These are phyloP conservation scores for Ochromonadaceae sp. DNA, from an alignment of 352 stramenopile genomes.

Conservation along the genomic window DNA sequence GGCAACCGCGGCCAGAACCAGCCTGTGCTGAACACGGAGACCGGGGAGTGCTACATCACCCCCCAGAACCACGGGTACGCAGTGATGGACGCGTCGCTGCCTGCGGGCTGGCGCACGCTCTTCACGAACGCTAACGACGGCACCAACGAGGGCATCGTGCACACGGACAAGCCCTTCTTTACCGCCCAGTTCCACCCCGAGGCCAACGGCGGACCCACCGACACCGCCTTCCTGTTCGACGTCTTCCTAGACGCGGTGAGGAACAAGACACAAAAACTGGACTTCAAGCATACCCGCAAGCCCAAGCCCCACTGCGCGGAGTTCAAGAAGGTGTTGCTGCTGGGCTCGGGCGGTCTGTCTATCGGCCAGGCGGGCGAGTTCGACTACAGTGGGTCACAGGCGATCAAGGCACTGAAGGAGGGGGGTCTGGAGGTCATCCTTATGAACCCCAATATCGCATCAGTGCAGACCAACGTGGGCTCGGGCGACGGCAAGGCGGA, in stretches of 20 bases:
- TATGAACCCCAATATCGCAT: slow-evolving; percentile 98
- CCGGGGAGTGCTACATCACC: slow-evolving; percentile 92
- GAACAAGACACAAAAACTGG: slow-evolving; percentile 17
- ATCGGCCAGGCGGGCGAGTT: slow-evolving; percentile 96
- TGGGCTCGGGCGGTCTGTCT: slow-evolving; percentile 86
- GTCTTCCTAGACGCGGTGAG: slow-evolving; percentile 78
- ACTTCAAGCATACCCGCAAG: slow-evolving; percentile 46
- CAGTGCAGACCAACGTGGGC: slow-evolving; percentile 93
- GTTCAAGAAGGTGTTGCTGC: slow-evolving; percentile 87
- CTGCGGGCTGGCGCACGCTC: slow-evolving; percentile 79
- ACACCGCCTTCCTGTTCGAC: slow-evolving; percentile 95
- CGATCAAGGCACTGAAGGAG: slow-evolving; percentile 93
- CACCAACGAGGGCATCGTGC: slow-evolving; percentile 97
- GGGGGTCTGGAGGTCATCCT: slow-evolving; percentile 92
- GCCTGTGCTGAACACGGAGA: slow-evolving; percentile 86
- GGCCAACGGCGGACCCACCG: slow-evolving; percentile 73
- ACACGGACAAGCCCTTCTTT: slow-evolving; percentile 91
- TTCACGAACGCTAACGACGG: slow-evolving; percentile 97
- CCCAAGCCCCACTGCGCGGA: slow-evolving; percentile 33
- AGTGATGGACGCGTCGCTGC: slow-evolving; percentile 74
- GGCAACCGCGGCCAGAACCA: slow-evolving; percentile 97
- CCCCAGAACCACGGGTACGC: slow-evolving; percentile 96
- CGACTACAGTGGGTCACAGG: slow-evolving; percentile 72
- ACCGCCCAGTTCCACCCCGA: slow-evolving; percentile 98
- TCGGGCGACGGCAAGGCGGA: slow-evolving; percentile 65